Conservation (phyloP, 176 grass and related monocot species). For the Tillandsia fasciculata region DNA sequence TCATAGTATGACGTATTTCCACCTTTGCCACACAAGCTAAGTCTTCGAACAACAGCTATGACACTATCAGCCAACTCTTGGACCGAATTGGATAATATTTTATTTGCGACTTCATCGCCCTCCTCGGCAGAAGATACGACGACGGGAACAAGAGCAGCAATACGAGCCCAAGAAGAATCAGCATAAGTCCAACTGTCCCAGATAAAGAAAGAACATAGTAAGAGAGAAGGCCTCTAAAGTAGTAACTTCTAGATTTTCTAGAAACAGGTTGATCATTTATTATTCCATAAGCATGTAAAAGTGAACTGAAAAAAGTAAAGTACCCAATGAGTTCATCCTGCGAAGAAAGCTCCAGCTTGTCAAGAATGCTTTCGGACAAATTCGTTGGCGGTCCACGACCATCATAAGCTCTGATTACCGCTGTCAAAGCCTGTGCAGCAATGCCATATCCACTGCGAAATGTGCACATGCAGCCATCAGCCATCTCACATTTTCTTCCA, state of each 20-base stretch:
- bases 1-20: slow-evolving; percentile 2
- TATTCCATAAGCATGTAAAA: slow-evolving; percentile 3
- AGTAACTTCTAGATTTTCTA: background rate
- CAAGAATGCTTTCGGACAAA: slow-evolving; percentile 59
- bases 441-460: slow-evolving; percentile 98
- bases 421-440: slow-evolving; percentile 94
- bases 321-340: slow-evolving; percentile 98
- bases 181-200: slow-evolving; percentile 87
- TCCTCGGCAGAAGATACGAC: slow-evolving; percentile 91
- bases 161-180: slow-evolving; percentile 93
- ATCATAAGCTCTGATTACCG: slow-evolving; percentile 75
- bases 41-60: slow-evolving; percentile 74
- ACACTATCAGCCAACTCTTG: slow-evolving; percentile 85
- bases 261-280: slow-evolving; percentile 1
- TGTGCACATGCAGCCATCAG: slow-evolving; percentile 36
- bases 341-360: slow-evolving; percentile 74
- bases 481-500: slow-evolving; percentile 30
- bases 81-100: slow-evolving; percentile 71
- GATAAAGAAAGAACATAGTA: slow-evolving; percentile 4
- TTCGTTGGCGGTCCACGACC: slow-evolving; percentile 83
- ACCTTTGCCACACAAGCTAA: slow-evolving; percentile 90
- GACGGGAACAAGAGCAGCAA: slow-evolving; percentile 89
- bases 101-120: slow-evolving; percentile 96
- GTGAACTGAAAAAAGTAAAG: slow-evolving; percentile 14
- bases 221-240: background rate